Evolutionary conservation across 768 basidiomycete species (phyloP), one percentile per base, ranked within the genome.

Genomic region (Flagelloscypha sp.): DNA sequence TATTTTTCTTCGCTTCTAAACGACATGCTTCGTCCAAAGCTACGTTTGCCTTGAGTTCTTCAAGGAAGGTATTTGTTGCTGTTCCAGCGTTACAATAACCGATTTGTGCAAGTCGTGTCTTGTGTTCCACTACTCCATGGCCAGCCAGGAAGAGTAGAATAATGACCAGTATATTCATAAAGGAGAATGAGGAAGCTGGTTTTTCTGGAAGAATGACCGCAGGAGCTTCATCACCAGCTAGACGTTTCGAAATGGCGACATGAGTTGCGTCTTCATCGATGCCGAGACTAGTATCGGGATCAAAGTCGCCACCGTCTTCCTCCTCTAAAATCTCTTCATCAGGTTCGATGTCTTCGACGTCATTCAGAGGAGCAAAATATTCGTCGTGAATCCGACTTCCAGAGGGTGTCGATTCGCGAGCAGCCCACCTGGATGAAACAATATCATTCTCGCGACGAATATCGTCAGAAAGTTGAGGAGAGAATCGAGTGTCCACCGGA

Each of bases 41-140:
- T 36, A 70, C 57, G 27, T 58, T 58, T 5, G 57, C 59, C 28
- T 68, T 64, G 13, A 77, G 46, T 10, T 54, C 58, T 38, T 74
- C 72, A 33, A 87, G 56, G 3, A 62, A 59, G 16, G 46, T 54
- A 53, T 82, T 90, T 19, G 76, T 80, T 44, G 65, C 60, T 37
- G 55, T 72, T 13, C 73, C 79, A 23, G 70, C 56, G 43, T 84
- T 76, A 50, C 87, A 90, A 56, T 75, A 90, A 4, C 88, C 87
- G 45, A 90, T 76, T 8, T 65, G 54, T 2, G 77, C 62, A 5
- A 86, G 86, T 45, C 82, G 75, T 9, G 45, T 40, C 58, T 86
- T 87, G 63, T 76, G 84, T 12, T 64, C 63, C 47, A 65, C 45
- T 13, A 65, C 42, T 16, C 57, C 43, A 41, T 54, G 57, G 10